Percentiles rank a stretch among this genome's conserved stretches.
Evolutionary conservation across 805 yeast species (phyloP).

Genomic region (Kluyveromyces siamensis): DNA sequence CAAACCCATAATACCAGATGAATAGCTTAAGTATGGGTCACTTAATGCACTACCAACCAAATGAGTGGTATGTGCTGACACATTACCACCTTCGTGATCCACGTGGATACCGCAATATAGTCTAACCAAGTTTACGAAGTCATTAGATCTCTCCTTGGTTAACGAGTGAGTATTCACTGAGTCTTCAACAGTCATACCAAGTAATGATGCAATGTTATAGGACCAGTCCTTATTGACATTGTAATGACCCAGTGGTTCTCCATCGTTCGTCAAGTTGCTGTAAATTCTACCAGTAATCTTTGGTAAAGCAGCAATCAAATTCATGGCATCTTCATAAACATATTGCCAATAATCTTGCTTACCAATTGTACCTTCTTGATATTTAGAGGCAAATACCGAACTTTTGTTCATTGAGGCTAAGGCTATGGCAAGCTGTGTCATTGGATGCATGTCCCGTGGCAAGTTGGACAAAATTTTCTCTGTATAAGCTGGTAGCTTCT

Average conservation of each 20-base stretch:
- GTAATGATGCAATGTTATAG: slow-evolving; percentile 55
- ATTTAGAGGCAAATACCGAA: slow-evolving; percentile 62
- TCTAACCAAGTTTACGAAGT: slow-evolving; percentile 63
- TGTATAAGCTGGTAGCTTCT: slow-evolving; percentile 53
- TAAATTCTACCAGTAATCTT: slow-evolving; percentile 67
- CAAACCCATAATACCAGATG: slow-evolving; percentile 78
- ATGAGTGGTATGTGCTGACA: slow-evolving; percentile 80
- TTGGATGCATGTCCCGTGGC: slow-evolving; percentile 68
- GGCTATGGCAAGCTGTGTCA: slow-evolving; percentile 76
- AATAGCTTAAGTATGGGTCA: slow-evolving; percentile 66
- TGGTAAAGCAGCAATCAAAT: slow-evolving; percentile 66
- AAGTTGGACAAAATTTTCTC: slow-evolving; percentile 50
- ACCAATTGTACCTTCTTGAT: slow-evolving; percentile 54
- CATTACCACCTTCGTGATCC: slow-evolving; percentile 84
- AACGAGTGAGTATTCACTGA: slow-evolving; percentile 27
- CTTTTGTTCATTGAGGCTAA: slow-evolving; percentile 65
- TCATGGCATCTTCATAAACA: slow-evolving; percentile 61
- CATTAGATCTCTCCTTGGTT: slow-evolving; percentile 34
- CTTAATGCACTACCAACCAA: slow-evolving; percentile 77
- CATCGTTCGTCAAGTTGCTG: slow-evolving; percentile 49
- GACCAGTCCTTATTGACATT: slow-evolving; percentile 58
- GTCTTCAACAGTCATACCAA: slow-evolving; percentile 43
- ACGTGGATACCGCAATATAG: slow-evolving; percentile 68
- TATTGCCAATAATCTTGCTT: slow-evolving; percentile 70
- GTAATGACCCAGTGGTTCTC: slow-evolving; percentile 43